These are phyloP conservation scores for Globisporangium splendens DNA, from an alignment of 352 stramenopile genomes.

Conservation along the genomic window DNA sequence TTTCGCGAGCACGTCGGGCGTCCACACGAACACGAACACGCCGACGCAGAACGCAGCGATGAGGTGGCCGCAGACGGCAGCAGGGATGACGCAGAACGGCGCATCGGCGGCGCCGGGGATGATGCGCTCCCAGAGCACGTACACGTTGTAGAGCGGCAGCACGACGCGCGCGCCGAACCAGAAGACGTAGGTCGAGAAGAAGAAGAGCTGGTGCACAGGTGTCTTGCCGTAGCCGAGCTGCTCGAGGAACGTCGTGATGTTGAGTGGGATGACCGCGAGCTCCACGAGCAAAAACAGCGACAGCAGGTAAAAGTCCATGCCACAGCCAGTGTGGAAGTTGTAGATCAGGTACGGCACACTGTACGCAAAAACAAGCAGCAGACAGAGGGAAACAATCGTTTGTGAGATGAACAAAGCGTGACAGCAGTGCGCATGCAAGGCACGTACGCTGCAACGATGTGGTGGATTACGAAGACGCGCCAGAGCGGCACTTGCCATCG, in stretches of 20 bases:
- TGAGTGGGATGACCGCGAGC: constrained; percentile 78
- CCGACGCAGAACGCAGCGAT: constrained; percentile 79
- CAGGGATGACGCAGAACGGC: constrained; percentile 60
- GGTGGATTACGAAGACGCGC: constrained; percentile 77
- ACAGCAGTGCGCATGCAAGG: background rate
- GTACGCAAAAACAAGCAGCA: background rate
- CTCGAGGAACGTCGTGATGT: constrained; percentile 78
- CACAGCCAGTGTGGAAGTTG: constrained; percentile 71
- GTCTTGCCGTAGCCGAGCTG: constrained; percentile 71
- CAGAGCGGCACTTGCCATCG: constrained; percentile 70
- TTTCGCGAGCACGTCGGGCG: constrained; percentile 73
- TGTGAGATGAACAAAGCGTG: background rate
- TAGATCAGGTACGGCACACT: constrained; percentile 83
- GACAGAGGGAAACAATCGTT: background rate
- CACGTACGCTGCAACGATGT: constrained; percentile 79
- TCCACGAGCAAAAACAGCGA: constrained; percentile 84
- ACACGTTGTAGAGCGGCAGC: constrained; percentile 78
- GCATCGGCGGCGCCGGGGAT: constrained; percentile 42
- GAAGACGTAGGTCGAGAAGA: constrained; percentile 69
- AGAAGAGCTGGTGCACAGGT: constrained; percentile 54
- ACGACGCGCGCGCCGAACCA: constrained; percentile 76
- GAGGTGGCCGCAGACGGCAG: constrained; percentile 72
- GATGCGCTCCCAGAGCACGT: constrained; percentile 68
- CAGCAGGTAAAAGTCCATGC: constrained; percentile 74
- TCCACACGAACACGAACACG: constrained; percentile 83